Evolutionary conservation across 306 rosid genomes (phyloP).

Genomic region (Argentina anserina): DNA sequence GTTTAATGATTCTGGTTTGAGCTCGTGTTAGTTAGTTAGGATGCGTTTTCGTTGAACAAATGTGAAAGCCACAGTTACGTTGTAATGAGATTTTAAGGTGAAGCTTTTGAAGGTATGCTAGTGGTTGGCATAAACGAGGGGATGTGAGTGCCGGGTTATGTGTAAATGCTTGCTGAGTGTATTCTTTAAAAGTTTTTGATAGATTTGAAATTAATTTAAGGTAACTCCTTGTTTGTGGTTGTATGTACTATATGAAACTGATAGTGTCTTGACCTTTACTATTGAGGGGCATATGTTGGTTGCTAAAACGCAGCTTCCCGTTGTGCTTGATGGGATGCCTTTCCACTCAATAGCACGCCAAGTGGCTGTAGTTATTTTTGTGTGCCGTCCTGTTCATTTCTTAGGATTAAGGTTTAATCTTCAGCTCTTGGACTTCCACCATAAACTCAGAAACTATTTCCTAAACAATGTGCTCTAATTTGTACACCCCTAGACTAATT

Average conservation of each 20-base stretch:
- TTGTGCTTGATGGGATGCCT: background rate
- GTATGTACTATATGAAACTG: background rate
- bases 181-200: background rate
- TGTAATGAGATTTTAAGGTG: background rate
- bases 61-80: background rate
- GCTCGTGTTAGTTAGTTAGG: too few species aligned
- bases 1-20: background rate
- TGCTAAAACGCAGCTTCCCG: background rate
- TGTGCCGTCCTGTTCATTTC: background rate
- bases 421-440: background rate
- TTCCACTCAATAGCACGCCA: background rate
- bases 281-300: background rate
- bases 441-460: background rate
- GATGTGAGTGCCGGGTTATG: background rate
- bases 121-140: background rate
- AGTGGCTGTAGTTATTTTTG: background rate
- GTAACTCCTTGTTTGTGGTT: background rate
- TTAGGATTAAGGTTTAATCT: background rate
- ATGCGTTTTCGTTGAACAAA: background rate
- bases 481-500: background rate
- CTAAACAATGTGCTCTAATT: background rate
- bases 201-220: background rate
- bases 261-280: background rate
- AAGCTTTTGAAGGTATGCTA: background rate
- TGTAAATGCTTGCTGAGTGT: background rate